A percentile compares a stretch with the other conserved stretches of the same genome.
These are phyloP conservation scores for Marasmius oreades DNA, from an alignment of 1,284 basidiomycete species.

Conservation along the genomic window DNA sequence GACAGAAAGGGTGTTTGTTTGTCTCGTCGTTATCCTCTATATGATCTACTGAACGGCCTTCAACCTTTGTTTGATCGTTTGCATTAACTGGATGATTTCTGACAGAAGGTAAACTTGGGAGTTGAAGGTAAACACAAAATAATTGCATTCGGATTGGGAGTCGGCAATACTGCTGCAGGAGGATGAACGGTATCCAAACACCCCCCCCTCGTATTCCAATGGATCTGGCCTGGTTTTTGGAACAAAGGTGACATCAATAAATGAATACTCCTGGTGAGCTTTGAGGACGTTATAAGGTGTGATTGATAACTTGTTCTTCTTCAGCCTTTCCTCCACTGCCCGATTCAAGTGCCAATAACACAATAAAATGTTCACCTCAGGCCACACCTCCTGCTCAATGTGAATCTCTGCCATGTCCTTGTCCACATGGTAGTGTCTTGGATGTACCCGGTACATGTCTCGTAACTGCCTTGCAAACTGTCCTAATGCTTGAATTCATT, in stretches of 20 bases:
- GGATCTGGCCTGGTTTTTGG: conserved; percentile 17
- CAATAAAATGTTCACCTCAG: conserved; percentile 22
- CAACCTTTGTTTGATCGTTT: background rate
- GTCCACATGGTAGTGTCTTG: conserved; percentile 24
- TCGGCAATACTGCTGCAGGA: background rate
- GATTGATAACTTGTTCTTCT: conserved; percentile 23
- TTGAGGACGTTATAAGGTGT: conserved; percentile 22
- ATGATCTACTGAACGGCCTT: background rate
- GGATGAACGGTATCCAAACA: background rate
- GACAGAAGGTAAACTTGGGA: background rate
- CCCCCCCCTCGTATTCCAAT: conserved; percentile 20
- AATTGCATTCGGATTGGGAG: background rate
- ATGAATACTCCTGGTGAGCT: conserved; percentile 21
- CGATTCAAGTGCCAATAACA: conserved; percentile 26
- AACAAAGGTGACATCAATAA: conserved; percentile 23
- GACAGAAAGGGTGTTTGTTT: conserved; percentile 17
- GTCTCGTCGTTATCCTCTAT: background rate
- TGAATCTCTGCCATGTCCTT: conserved; percentile 31
- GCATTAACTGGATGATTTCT: background rate
- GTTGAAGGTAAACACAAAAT: background rate
- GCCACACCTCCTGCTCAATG: conserved; percentile 19
- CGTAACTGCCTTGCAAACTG: conserved; percentile 19
- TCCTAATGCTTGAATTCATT: conserved; percentile 20
- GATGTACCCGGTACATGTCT: conserved; percentile 20
- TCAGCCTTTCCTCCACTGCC: conserved; percentile 20